Base-by-base conservation (phyloP, 179 eudicot species). In the Beta corolliflora region DNA sequence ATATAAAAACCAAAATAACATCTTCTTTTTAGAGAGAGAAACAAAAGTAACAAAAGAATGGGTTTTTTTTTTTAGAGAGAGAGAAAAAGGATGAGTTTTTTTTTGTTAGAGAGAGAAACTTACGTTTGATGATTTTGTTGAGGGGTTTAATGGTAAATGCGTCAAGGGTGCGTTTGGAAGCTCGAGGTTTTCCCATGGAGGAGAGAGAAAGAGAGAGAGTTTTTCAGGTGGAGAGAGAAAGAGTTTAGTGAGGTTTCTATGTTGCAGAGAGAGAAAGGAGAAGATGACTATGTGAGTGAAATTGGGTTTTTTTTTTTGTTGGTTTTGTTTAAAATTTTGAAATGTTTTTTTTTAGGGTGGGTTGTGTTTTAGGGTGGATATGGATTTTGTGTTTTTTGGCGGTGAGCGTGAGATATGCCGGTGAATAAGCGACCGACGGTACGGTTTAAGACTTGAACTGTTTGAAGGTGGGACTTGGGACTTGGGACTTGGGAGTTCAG, bases 131-230 rank as follows among this genome's bases (percentile, higher is more conserved):
- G 83, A 81, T 64, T 79, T 90, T 86, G 85, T 88, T 89, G 88
- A 87, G 83, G 82, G 84, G 67, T 90, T 91, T 92, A 80, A 90
- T 83, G 82, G 91, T 80, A 88, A 86, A 91, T 5, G 98, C 89
- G 81, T 90, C 91, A 52, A 92, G 88, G 66, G 88, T 84, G 76
- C 88, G 92, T 79, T 88, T 89, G n/a, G 89, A 50, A 41, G 86
- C 81, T 21, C 91, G 88, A 59, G 89, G 80, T 88, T 90, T 94
- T 50, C 89, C 98, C 98, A 94, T 94, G 67, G 73, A 76, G 64
- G n/a, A n/a, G n/a, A n/a, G n/a, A n/a, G n/a, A n/a, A n/a, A n/a
- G n/a, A n/a, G 41, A 3, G n/a, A n/a, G 52, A 1, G 10, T 29
- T 19, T 46, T 63, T 64, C 25, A 63, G 77, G 25, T 65, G 25